Base-by-base conservation (phyloP, 495 filamentous ascomycete genomes). In the Aspergillus sparsus region DNA sequence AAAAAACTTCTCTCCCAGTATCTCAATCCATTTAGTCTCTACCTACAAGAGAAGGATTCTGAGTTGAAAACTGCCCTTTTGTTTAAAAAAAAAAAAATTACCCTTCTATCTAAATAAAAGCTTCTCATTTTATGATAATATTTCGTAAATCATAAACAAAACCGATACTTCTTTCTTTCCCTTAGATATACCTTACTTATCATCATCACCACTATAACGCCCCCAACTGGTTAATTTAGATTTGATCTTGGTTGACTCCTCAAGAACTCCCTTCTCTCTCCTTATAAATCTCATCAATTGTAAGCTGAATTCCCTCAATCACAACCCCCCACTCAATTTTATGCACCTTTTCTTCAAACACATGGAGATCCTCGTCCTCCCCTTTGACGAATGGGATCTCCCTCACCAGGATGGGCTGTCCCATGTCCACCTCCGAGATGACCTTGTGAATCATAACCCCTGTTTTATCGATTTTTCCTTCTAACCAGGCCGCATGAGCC, bases 401-500 rank as follows among this genome's bases (percentile, higher is more conserved):
- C 62, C 78, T 71, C 10, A 88, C 82, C 54, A 93, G 71, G 62
- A 96, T 85, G 6, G 90, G 87, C 64, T 82, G 79, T 2, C 93
- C 93, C 69, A 87, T 83, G 73, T 96, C 93, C 42, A 96, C 91
- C 65, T 93, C 86, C 41, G 80, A 82, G 63, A 96, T 89, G 47
- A 96, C 91, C 68, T 91, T 86, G 73, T 96, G 92, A 3, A 95
- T 85, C 92, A 98, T 97, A n/a, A 94, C 87, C 1, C 92, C 92
- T 2, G 92, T 97, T 70, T 81, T 85, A 66, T 88, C 82, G 39
- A 93, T 83, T 70, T 83, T 84, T 7, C 88, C 89, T 21, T 82
- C 82, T 68, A 87, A 66, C 72, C 86, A 95, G 52, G 90, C 90
- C 36, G 83, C 79, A 71, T 87, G 89, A 18, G 92, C 92, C 15